Evolutionary conservation across 768 basidiomycete genomes (phyloP).

Genomic region (Podaxis pistillaris): DNA sequence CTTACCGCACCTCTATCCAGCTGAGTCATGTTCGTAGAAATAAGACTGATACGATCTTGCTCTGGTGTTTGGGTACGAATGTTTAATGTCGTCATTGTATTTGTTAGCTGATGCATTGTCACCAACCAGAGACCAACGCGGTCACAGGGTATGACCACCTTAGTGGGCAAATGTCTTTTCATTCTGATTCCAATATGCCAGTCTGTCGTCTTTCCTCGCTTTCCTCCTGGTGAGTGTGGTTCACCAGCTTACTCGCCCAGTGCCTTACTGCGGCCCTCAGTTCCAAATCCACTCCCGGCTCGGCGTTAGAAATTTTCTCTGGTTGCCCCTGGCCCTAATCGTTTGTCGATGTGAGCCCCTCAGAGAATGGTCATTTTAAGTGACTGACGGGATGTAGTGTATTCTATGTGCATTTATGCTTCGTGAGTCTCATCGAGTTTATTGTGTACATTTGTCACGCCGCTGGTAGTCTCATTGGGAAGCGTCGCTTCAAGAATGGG

Average conservation of each 20-base stretch:
- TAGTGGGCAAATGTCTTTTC: not conserved
- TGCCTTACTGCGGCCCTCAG: not conserved
- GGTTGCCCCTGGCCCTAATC: slow-evolving; percentile 12
- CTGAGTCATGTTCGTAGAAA: not conserved
- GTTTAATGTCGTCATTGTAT: not conserved
- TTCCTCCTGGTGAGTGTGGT: not conserved
- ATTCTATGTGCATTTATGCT: slow-evolving; percentile 7
- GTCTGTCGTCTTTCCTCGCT: not conserved
- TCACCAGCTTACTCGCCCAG: not conserved
- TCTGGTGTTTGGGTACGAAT: not conserved
- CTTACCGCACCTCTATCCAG: not conserved
- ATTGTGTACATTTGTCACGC: not conserved
- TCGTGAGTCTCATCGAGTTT: not conserved
- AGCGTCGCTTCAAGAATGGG: not conserved
- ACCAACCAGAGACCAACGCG: not conserved
- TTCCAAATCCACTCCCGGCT: not conserved
- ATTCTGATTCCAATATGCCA: not conserved
- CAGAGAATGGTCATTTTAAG: not conserved
- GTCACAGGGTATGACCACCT: not conserved
- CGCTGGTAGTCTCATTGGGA: not conserved
- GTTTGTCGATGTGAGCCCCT: slow-evolving; percentile 11
- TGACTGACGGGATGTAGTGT: not conserved
- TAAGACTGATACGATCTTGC: not conserved
- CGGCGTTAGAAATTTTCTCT: not conserved
- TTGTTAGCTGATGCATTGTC: not conserved